A percentile compares a stretch with the other conserved stretches of the same genome.
Conservation (phyloP, 306 rosid genomes). For the Morella rubra region DNA sequence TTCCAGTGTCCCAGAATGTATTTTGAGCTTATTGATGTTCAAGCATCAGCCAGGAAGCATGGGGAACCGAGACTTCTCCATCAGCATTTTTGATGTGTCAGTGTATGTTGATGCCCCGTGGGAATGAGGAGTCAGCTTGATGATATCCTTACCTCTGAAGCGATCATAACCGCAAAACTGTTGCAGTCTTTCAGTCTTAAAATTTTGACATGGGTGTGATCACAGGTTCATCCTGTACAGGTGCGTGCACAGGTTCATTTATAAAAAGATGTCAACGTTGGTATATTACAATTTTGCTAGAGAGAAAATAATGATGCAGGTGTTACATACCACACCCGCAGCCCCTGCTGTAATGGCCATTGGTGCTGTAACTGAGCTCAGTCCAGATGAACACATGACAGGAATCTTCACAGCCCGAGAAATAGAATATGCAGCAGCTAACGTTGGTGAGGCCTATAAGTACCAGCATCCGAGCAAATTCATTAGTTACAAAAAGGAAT, state of each 20-base stretch:
- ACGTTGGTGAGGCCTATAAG: slow-evolving; percentile 82
- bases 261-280: neutral
- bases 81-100: neutral
- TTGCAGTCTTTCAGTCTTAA: no score
- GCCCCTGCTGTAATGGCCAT: slow-evolving; percentile 97
- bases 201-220: neutral
- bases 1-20: no score
- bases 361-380: slow-evolving; percentile 84
- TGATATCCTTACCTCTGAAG: no score
- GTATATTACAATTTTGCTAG: neutral
- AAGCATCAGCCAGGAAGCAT: neutral
- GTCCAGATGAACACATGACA: slow-evolving; percentile 85
- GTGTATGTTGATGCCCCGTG: no score
- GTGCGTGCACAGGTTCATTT: neutral
- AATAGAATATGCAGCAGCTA: slow-evolving; percentile 89
- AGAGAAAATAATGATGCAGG: neutral
- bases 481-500: no score
- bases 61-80: neutral
- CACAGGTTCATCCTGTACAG: no score
- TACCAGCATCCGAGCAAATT: slow-evolving; percentile 17
- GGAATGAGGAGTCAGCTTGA: no score
- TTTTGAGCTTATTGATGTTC: neutral
- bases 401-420: slow-evolving; percentile 88
- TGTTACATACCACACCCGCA: slow-evolving; percentile 75
- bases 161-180: no score